Evolutionary conservation across 768 basidiomycete species (phyloP), one percentile per base, ranked within the genome.

Genomic region (Trametes elegans): DNA sequence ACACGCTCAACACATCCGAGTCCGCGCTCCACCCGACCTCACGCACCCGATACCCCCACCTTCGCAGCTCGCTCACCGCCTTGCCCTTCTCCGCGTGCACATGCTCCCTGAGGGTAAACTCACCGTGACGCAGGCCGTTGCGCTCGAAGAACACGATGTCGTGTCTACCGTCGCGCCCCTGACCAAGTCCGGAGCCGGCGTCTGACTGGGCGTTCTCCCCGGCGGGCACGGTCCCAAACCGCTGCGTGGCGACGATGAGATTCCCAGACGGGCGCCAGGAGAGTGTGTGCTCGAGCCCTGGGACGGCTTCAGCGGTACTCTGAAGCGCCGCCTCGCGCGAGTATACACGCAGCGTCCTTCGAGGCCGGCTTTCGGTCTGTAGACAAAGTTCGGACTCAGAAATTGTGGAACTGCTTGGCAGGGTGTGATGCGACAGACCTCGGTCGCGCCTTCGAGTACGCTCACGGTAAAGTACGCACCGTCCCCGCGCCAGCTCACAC

Each of bases 101-200:
- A 52, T n/a, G 60, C 36, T 78, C 73, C 35, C 79, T 64, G 52
- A 98, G 66, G 31, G 75, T 78, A 68, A 97, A 98, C 51, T 97
- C 93, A 5, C 93, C 91, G 63, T 97, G 90, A 55, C 94, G 73
- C 55, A 99, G 71, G 1, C 97, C 97, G 69, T 99, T 99, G 61
- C 93, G 76, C 73, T 99, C 97, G 55, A 96, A 94, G 72, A 98
- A 96, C 0, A 98, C 84, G 7, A 98, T 76, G 62, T 96, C 92
- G 64, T 96, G 88, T 53, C 79, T 76, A 18, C 81, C 87, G 49
- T 80, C 83, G 59, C 76, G 83, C 7, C 84, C 88, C 23, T 76
- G 57, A 4, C 59, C 62, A 14, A 63, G 46, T 1, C 62, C 62
- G 18, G 50, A 43, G 0, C 51, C 57, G 5, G 48, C 26, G 13